Percentiles rank a stretch among this genome's conserved stretches.
These are phyloP conservation scores for Chaetomiaceae sp. DNA, from an alignment of 2,329 filamentous ascomycete genomes.

Conservation along the genomic window DNA sequence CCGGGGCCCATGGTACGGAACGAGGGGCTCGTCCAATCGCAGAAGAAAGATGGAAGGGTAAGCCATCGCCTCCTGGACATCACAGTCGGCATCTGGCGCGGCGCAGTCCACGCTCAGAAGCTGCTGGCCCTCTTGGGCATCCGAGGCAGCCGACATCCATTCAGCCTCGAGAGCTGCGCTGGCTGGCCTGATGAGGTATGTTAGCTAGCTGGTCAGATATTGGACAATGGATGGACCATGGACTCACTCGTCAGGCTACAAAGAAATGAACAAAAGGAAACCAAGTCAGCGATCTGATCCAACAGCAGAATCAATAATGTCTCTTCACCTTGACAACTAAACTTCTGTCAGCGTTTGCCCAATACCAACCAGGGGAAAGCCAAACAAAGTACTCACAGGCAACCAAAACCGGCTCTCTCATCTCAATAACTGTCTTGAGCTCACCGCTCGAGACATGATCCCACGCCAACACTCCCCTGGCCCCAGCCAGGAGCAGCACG, in stretches of 20 bases:
- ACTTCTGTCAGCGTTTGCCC: neutral
- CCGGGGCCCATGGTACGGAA: slow-evolving; percentile 22
- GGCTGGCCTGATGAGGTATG: slow-evolving; percentile 7
- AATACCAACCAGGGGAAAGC: neutral
- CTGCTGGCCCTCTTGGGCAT: neutral
- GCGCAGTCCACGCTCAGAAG: slow-evolving; percentile 27
- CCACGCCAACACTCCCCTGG: neutral
- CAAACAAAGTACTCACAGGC: slow-evolving; percentile 11
- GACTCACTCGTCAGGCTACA: slow-evolving; percentile 20
- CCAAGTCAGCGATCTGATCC: neutral
- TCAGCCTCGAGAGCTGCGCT: slow-evolving; percentile 22
- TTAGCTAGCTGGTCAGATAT: neutral
- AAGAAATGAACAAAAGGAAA: neutral
- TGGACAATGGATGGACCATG: neutral
- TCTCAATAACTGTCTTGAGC: neutral
- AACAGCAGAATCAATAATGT: no score
- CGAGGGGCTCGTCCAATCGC: slow-evolving; percentile 11
- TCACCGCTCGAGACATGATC: neutral
- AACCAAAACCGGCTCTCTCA: slow-evolving; percentile 6
- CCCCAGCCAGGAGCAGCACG: neutral
- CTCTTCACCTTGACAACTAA: neutral
- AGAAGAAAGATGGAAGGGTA: slow-evolving; percentile 25
- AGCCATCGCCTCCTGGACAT: slow-evolving; percentile 7
- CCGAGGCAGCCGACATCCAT: slow-evolving; percentile 18
- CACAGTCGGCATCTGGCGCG: slow-evolving; percentile 13